These are phyloP conservation scores for Delphinella strobiligena DNA, from an alignment of 2,329 filamentous ascomycete species.

Conservation along the genomic window DNA sequence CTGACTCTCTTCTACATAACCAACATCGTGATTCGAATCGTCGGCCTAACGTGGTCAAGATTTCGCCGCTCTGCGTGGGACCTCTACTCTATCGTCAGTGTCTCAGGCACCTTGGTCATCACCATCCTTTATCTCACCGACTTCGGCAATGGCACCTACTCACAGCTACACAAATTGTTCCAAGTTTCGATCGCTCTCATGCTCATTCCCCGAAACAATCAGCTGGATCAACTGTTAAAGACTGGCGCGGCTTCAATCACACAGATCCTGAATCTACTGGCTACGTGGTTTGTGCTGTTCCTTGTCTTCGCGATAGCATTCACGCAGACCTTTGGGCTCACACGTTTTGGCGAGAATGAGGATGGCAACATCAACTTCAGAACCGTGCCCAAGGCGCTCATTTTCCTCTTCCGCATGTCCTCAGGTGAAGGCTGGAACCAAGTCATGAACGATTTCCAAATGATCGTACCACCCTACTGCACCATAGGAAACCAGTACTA, in stretches of 20 bases:
- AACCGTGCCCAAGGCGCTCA: slow-evolving; percentile 84
- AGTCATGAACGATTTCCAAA: slow-evolving; percentile 91
- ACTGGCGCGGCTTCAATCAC: slow-evolving; percentile 89
- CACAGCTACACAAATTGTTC: slow-evolving; percentile 85
- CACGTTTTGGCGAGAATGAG: slow-evolving; percentile 66
- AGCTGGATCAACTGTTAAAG: slow-evolving; percentile 96
- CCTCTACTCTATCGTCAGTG: slow-evolving; percentile 69
- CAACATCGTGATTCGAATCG: slow-evolving; percentile 73
- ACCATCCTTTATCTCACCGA: slow-evolving; percentile 62
- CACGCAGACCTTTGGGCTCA: slow-evolving; percentile 91
- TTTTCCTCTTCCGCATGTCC: slow-evolving; percentile 86
- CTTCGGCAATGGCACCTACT: slow-evolving; percentile 46
- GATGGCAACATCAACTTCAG: slow-evolving; percentile 79
- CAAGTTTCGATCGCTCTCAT: slow-evolving; percentile 80
- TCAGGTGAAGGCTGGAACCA: slow-evolving; percentile 94
- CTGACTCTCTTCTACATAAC: slow-evolving; percentile 73
- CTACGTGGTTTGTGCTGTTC: slow-evolving; percentile 96
- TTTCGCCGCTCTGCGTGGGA: slow-evolving; percentile 95
- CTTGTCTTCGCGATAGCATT: slow-evolving; percentile 92
- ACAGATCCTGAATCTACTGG: slow-evolving; percentile 79
- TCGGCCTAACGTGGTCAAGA: slow-evolving; percentile 82
- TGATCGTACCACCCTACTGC: slow-evolving; percentile 68
- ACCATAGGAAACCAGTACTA: slow-evolving; percentile 63
- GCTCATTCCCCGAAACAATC: slow-evolving; percentile 90
- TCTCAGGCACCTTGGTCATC: slow-evolving; percentile 70